A percentile compares a stretch with the other conserved stretches of the same genome.
Conservation (phyloP, 1,139 yeast genomes). For the Oligophagozyma castellii region DNA sequence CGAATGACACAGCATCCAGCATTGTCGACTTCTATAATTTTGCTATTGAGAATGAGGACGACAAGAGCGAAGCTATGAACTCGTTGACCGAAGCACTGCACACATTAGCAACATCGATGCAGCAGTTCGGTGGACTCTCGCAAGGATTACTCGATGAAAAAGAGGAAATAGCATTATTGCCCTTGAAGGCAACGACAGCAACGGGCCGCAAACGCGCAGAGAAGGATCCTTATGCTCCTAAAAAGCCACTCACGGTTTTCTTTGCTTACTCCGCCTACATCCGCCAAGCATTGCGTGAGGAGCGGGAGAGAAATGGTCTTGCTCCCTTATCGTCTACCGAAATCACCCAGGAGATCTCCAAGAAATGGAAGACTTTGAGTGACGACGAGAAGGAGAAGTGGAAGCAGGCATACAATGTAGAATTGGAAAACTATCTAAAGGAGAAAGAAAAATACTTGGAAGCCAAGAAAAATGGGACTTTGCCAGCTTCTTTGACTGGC, state of each 20-base stretch:
- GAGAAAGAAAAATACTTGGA: constrained; percentile 51
- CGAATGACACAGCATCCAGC: constrained; percentile 67
- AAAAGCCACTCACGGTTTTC: constrained; percentile 58
- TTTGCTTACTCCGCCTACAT: constrained; percentile 61
- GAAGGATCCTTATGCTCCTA: constrained; percentile 44
- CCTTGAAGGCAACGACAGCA: constrained; percentile 19
- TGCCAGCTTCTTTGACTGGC: constrained; percentile 13
- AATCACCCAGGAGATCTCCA: constrained; percentile 64
- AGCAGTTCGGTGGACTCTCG: constrained; percentile 13
- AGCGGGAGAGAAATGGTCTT: constrained; percentile 44
- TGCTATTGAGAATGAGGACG: constrained; percentile 27
- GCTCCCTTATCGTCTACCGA: constrained; percentile 60
- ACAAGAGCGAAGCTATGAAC: constrained; percentile 24
- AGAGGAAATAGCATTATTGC: constrained; percentile 8
- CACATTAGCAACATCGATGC: constrained; percentile 22
- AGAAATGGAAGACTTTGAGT: constrained; percentile 59
- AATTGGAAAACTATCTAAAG: constrained; percentile 47
- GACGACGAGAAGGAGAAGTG: constrained; percentile 60
- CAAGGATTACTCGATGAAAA: constrained; percentile 2
- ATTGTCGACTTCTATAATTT: constrained; percentile 61
- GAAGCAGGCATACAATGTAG: constrained; percentile 59
- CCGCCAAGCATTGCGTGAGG: constrained; percentile 51
- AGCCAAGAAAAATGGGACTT: constrained; percentile 34
- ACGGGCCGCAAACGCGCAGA: constrained; percentile 36
- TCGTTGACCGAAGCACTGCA: constrained; percentile 25